Evolutionary conservation across 106 monocot genomes (phyloP), one percentile per base, ranked within the genome.

Genomic region (Platanthera guangdongensis): DNA sequence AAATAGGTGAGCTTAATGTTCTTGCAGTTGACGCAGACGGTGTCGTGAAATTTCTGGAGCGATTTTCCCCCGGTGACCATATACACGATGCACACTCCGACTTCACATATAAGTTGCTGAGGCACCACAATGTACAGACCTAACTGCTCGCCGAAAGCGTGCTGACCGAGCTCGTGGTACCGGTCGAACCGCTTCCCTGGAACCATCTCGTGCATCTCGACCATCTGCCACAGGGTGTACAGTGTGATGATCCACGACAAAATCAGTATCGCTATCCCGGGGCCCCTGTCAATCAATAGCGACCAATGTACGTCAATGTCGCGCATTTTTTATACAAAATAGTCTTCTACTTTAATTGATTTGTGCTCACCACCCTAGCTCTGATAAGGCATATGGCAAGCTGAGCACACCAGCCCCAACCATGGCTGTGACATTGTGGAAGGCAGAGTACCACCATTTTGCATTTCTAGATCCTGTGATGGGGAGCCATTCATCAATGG

Each of bases 141-240:
- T 1, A 91, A 80, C 69, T 78, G 83, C 7, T 86, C 86, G 5
- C 91, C 91, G 46, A 91, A 91, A 0, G 91, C 91, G 16, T 91
- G 82, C 72, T 91, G 91, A 3, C 91, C 91, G 3, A 91, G 86
- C 82, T 91, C 91, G 39, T 91, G 91, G 86, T 91, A 91, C 5
- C 91, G 77, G 6, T 91, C 88, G 45, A 91, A 91, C 11, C 91
- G 18, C 80, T 84, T 86, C 19, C 91, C 91, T 0, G 88, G 88
- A 4, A 91, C 88, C 86, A 88, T 88, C 81, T 91, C 91, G 30
- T 91, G 91, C 91, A 91, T 91, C 80, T 91, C 86, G 6, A 91
- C 91, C 91, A 91, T 91, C 60, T 91, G 91, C 91, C 91, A 91
- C 0, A 91, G 80, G 0, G 91, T 91, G 86, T 86, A 91, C 0